A percentile compares a stretch with the other conserved stretches of the same genome.
Conservation (phyloP, 768 basidiomycete genomes). For the Mycena galopus region DNA sequence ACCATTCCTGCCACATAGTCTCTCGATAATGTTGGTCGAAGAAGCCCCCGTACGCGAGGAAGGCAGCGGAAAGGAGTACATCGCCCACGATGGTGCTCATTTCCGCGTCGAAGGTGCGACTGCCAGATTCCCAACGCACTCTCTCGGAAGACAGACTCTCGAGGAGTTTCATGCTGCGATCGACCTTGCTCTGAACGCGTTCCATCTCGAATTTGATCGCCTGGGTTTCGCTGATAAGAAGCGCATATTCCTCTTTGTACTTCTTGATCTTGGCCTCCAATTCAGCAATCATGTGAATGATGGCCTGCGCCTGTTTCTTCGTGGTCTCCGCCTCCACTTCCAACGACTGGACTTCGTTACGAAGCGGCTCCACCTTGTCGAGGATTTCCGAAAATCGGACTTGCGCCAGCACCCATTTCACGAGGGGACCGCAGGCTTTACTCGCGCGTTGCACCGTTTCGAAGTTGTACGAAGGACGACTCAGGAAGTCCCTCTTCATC, state of each 20-base stretch:
- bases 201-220: slow-evolving; percentile 99
- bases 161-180: slow-evolving; percentile 95
- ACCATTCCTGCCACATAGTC: slow-evolving; percentile 97
- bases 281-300: slow-evolving; percentile 92
- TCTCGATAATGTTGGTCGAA: slow-evolving; percentile 99
- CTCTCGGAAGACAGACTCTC: slow-evolving; percentile 96
- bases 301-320: slow-evolving; percentile 91
- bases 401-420: slow-evolving; percentile 98
- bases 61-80: slow-evolving; percentile 94
- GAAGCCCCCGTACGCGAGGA: slow-evolving; percentile 97
- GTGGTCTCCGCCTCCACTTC: slow-evolving; percentile 95
- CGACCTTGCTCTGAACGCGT: slow-evolving; percentile 95
- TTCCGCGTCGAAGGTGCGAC: slow-evolving; percentile 95
- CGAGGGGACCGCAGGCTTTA: slow-evolving; percentile 96
- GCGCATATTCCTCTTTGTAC: slow-evolving; percentile 98
- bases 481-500: slow-evolving; percentile 95
- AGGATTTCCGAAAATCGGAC: slow-evolving; percentile 97
- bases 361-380: slow-evolving; percentile 95
- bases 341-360: slow-evolving; percentile 94
- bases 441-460: slow-evolving; percentile 96
- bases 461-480: slow-evolving; percentile 92
- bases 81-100: slow-evolving; percentile 99
- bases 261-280: slow-evolving; percentile 91
- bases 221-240: slow-evolving; percentile 96
- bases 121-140: slow-evolving; percentile 93